Base-by-base conservation (phyloP, 768 basidiomycete species). In the Phallus indusiatus region DNA sequence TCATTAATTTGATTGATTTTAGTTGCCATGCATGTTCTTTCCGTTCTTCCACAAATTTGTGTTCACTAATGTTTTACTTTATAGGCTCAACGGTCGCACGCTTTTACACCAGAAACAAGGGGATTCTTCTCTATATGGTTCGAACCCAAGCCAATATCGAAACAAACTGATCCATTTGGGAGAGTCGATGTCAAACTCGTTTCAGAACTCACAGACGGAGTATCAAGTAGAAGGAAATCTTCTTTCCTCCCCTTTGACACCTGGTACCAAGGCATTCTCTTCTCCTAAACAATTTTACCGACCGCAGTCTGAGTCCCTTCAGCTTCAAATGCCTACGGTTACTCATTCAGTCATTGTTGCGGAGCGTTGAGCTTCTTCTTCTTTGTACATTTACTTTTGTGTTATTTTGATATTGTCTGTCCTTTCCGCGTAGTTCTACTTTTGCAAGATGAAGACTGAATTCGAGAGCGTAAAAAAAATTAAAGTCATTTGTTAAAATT, bases 71-170 rank as follows among this genome's bases (percentile, higher is more conserved):
- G 21, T 9, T 46, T n/a, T n/a, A 46, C 21, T 21, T 36, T 2
- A n/a, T n/a, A 56, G 55, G 55, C 47, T 56, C 21, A 56, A 56
- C 42, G 55, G 36, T 7, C 55, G 55, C 5, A 46, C 21, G 14
- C 34, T 18, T 47, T 21, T 56, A 36, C 9, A 56, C 12, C 37
- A 42, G n/a, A 56, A 56, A 42, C 12, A 42, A 10, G 42, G 42
- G n/a, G 42, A 42, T 14, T 14, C 14, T 2, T 42, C 42, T 42
- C 42, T 42, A 14, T n/a, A 42, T 42, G n/a, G 42, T 42, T 42
- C 42, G 4, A 14, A 42, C 7, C 28, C 28, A 7, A 2, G 28
- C 12, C 4, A 3, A 5, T 42, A 42, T 42, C 42, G 14, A n/a
- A 42, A 42, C 42, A 42, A 42, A 10, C 2, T 42, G 42, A 42